Evolutionary conservation across 495 filamentous ascomycete genomes (phyloP), one percentile per base, ranked within the genome.

Genomic region (Daldinia caldariorum): DNA sequence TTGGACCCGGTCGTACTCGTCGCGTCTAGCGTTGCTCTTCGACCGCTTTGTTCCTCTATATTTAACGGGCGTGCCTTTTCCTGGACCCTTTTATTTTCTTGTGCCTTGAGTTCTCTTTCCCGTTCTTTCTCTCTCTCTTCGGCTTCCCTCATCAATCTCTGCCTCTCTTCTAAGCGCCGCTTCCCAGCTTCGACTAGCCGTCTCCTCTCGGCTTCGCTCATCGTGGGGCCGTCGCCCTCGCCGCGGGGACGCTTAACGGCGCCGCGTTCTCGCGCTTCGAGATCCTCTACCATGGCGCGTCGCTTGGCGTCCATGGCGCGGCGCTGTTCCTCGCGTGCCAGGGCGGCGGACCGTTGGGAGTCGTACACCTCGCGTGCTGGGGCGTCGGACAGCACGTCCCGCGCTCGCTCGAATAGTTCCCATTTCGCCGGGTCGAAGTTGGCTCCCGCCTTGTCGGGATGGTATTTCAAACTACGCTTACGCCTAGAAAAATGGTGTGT

Each of bases 391-490:
- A 85, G 77, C 49, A 83, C 79, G 65, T 82, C 82, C 68, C 81
- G 78, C 6, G 83, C 81, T 22, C 79, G 78, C 67, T 82, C 81
- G 73, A 84, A 79, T 4, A 79, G 74, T 70, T 83, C 79, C 80
- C 82, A 85, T 69, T 80, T 74, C 13, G 66, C 76, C 9, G 82
- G 70, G 66, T 84, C 82, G 75, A 82, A 85, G 63, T 76, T 67
- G 32, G 77, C 78, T 63, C 80, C 77, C 1, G 81, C 78, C 68
- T 83, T 83, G 79, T 85, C 83, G n/a, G 83, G 83, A 53, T 85
- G 83, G 45, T 83, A 78, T n/a, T 83, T 84, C 8, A 85, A 75
- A 32, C 71, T 73, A 0, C 79, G 80, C 54, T 80, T 80, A 57
- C 78, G 77, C 69, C 69, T 71, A 35, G 12, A 16, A 37, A 60